These are phyloP conservation scores for Apiospora kogelbergensis DNA, from an alignment of 2,329 filamentous ascomycete genomes.

Conservation along the genomic window DNA sequence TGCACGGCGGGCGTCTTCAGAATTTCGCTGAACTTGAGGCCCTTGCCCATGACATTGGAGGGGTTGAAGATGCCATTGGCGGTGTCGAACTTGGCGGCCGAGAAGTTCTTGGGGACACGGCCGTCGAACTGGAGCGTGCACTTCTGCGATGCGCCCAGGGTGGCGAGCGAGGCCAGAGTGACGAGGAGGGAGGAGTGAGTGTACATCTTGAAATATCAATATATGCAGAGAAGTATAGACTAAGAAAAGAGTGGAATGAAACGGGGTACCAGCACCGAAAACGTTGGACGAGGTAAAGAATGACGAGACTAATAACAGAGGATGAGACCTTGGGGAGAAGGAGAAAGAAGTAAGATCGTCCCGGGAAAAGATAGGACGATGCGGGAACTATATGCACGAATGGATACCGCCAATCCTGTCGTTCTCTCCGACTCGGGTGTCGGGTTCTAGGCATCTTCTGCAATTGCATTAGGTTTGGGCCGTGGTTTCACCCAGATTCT, in stretches of 20 bases:
- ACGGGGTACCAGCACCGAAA: constrained; percentile 1
- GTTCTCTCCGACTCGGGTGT: background rate
- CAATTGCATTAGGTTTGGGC: constrained; percentile 3
- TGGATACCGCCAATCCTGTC: background rate
- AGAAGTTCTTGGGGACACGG: constrained; percentile 40
- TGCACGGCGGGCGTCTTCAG: constrained; percentile 32
- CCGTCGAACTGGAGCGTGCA: constrained; percentile 47
- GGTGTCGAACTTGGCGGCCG: constrained; percentile 40
- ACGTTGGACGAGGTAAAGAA: background rate
- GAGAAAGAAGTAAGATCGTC: background rate
- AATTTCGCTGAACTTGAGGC: background rate
- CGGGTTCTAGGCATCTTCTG: background rate
- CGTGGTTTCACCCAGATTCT: background rate
- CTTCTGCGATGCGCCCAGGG: constrained; percentile 24
- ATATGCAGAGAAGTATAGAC: too few species aligned
- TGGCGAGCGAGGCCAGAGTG: constrained; percentile 4
- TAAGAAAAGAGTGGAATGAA: background rate
- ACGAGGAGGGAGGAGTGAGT: background rate
- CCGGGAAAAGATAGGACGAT: background rate
- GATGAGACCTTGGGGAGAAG: background rate
- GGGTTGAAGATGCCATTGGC: constrained; percentile 49
- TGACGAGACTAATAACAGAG: background rate
- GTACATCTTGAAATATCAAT: background rate
- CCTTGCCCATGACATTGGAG: constrained; percentile 50
- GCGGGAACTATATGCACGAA: background rate